phyloP scores from a whole-genome alignment of 2,329 filamentous ascomycete species.

The Colletotrichum paranaense region DNA sequence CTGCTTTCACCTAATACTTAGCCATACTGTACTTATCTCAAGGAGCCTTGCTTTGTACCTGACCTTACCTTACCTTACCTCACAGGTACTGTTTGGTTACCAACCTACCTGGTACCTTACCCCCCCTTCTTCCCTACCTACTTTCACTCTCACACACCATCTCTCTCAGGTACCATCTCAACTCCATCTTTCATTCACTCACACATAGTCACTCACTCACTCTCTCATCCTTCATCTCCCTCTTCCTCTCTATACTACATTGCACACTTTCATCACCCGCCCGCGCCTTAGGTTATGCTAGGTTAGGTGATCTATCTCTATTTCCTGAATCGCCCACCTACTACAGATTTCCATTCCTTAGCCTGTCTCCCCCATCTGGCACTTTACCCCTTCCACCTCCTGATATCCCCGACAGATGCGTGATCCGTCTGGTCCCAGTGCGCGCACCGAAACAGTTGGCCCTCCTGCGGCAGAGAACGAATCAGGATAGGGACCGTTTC shows the following conservation, averaged over 20 bases:
- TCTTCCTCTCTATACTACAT: not conserved
- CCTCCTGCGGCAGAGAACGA: conserved; percentile 47
- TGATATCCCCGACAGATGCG: conserved; percentile 45
- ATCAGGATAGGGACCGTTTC: conserved; percentile 44
- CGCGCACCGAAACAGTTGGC: conserved; percentile 45
- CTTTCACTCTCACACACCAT: not conserved
- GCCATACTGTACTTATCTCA: not conserved
- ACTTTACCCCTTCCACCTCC: conserved; percentile 23
- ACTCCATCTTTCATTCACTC: not conserved
- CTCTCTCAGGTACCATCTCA: not conserved
- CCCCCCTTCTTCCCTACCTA: not conserved
- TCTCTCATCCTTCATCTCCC: not conserved
- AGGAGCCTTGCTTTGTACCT: not conserved
- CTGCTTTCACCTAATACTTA: not conserved
- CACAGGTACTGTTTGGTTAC: not conserved
- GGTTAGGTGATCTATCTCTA: not conserved
- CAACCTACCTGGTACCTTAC: not conserved
- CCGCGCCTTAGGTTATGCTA: not conserved
- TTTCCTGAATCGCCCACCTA: not conserved
- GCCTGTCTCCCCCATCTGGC: conserved; percentile 45
- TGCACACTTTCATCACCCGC: conserved; percentile 1
- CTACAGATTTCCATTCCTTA: conserved; percentile 21
- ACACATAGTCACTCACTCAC: not conserved
- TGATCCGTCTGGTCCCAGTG: conserved; percentile 45
- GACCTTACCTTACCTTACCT: not conserved